Conservation (phyloP, 2,329 filamentous ascomycete genomes). For the Talaromyces sp. region DNA sequence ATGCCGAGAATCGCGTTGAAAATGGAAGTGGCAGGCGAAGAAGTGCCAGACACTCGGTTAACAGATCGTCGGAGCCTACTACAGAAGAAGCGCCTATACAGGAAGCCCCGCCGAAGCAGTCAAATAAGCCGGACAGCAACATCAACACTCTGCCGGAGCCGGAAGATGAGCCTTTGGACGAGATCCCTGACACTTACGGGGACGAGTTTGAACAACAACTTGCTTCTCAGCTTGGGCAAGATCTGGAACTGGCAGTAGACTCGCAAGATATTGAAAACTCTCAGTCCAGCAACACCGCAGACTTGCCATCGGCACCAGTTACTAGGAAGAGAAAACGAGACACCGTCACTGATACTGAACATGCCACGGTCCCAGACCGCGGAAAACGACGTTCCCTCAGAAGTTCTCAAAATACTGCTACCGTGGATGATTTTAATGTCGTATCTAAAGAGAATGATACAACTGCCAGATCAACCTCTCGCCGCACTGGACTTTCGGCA, state of each 20-base stretch:
- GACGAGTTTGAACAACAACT: conserved; percentile 40
- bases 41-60: neutral
- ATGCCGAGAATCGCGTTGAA: neutral
- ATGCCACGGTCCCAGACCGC: conserved; percentile 12
- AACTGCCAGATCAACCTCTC: neutral
- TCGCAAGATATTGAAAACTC: conserved; percentile 13
- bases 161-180: conserved; percentile 12
- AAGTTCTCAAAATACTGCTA: conserved; percentile 12
- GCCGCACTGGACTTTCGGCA: neutral
- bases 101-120: neutral
- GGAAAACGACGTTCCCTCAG: conserved; percentile 27
- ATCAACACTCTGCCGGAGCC: neutral
- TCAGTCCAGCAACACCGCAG: conserved; percentile 2
- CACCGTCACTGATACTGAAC: conserved; percentile 16
- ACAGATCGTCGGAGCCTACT: neutral
- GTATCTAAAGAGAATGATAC: neutral
- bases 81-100: neutral
- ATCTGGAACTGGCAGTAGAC: conserved; percentile 36
- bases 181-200: conserved; percentile 28
- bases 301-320: conserved; percentile 10
- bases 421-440: neutral
- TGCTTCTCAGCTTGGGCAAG: conserved; percentile 41
- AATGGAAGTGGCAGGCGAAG: conserved; percentile 1
- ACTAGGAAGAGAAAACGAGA: conserved; percentile 32
- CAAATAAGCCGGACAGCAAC: neutral